A percentile compares a stretch with the other conserved stretches of the same genome.
These are phyloP conservation scores for Hevea brasiliensis DNA, from an alignment of 345 rosid genomes.

Conservation along the genomic window DNA sequence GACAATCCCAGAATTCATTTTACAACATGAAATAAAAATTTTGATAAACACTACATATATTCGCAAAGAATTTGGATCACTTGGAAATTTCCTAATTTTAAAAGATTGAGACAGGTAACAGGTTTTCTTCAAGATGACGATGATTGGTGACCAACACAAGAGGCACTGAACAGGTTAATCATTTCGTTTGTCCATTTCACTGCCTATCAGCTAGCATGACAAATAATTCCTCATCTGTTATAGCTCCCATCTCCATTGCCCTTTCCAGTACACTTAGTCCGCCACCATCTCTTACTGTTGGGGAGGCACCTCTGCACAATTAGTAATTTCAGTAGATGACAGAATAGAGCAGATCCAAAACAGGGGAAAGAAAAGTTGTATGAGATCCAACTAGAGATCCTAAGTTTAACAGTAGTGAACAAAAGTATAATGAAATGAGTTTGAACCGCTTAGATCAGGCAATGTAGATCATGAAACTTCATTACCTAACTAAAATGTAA, in stretches of 20 bases:
- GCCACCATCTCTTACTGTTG: slow-evolving; percentile 66
- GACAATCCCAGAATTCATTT: too few species aligned
- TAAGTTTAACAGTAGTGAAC: not conserved
- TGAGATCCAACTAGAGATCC: not conserved
- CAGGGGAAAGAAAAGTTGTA: not conserved
- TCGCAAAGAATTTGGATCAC: too few species aligned
- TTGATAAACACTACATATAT: too few species aligned
- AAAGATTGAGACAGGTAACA: too few species aligned
- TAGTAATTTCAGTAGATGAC: not conserved
- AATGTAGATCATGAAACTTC: not conserved
- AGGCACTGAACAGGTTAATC: too few species aligned
- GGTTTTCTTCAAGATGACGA: too few species aligned
- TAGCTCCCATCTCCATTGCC: slow-evolving; percentile 94
- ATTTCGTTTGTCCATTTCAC: not conserved
- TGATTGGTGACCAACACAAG: too few species aligned
- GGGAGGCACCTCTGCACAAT: slow-evolving; percentile 66
- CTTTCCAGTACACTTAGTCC: slow-evolving; percentile 81
- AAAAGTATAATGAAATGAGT: not conserved
- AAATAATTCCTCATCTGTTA: slow-evolving; percentile 80
- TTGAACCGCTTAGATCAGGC: not conserved
- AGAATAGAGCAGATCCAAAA: too few species aligned
- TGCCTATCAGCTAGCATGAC: slow-evolving; percentile 63
- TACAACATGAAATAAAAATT: too few species aligned
- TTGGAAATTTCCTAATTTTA: too few species aligned
- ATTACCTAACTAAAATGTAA: not conserved